Evolutionary conservation across 371 early-diverging fungal genomes (phyloP).

Genomic region (Mortierella sp.): DNA sequence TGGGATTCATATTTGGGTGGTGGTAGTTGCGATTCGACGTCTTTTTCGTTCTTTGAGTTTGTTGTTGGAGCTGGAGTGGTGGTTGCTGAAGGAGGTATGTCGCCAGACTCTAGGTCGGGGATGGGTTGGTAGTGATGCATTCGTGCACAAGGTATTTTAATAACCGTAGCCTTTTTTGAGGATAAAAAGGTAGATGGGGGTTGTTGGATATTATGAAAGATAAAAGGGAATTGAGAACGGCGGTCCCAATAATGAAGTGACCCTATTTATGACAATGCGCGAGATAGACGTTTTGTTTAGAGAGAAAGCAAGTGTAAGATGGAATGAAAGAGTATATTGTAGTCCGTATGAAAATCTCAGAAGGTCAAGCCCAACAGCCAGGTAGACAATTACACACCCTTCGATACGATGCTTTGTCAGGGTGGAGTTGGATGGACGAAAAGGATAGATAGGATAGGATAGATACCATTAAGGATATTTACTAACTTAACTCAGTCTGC

Average conservation of each 20-base stretch:
- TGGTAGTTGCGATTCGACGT: background rate
- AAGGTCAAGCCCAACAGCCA: background rate
- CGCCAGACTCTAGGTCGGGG: background rate
- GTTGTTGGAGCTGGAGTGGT: background rate
- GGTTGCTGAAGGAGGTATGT: background rate
- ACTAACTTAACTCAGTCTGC: background rate
- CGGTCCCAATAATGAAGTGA: background rate
- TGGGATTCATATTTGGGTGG: background rate
- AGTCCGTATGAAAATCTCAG: background rate
- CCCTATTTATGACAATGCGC: background rate
- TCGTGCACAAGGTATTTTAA: no score
- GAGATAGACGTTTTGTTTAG: background rate
- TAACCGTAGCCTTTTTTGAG: background rate
- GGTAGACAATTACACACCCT: background rate
- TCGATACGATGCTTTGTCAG: background rate
- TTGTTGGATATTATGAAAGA: background rate
- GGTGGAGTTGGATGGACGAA: slow-evolving; percentile 1
- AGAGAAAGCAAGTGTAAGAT: background rate
- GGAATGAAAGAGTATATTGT: background rate
- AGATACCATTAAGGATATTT: background rate
- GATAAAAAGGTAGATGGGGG: background rate
- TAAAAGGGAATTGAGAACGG: background rate
- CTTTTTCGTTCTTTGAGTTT: background rate
- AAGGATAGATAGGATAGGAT: background rate
- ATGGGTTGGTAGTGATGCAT: slow-evolving; percentile 3